These are phyloP conservation scores for Neotropicomus parvogracilis DNA, from an alignment of 1,284 basidiomycete species.

Conservation along the genomic window DNA sequence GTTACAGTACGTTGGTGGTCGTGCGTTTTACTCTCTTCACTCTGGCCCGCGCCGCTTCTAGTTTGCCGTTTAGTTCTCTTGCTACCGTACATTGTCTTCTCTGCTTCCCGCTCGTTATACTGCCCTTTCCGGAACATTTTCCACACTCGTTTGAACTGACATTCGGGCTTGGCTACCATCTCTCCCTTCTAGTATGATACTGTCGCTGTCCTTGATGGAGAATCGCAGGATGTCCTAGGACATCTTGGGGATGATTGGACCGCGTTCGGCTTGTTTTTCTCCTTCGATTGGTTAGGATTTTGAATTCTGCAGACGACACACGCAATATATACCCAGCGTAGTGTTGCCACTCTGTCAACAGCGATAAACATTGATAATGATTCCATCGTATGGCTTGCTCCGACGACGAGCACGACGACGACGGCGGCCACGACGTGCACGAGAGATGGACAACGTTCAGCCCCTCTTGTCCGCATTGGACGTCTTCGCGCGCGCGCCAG, in stretches of 20 bases:
- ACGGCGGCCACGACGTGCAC: conserved; percentile 10
- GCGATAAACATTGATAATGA: conserved; percentile 31
- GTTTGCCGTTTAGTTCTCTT: conserved; percentile 34
- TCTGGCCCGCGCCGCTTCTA: conserved; percentile 39
- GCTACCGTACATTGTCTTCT: conserved; percentile 35
- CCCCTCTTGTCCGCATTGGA: conserved; percentile 69
- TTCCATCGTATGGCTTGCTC: not conserved
- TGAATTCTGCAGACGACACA: conserved; percentile 17
- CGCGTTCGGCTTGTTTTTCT: conserved; percentile 12
- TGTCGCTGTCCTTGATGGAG: conserved; percentile 34
- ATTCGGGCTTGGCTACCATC: conserved; percentile 51
- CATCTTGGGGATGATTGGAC: conserved; percentile 33
- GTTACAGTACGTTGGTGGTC: conserved; percentile 30
- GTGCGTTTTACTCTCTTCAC: conserved; percentile 30
- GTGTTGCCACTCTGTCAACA: conserved; percentile 37
- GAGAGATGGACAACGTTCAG: conserved; percentile 62
- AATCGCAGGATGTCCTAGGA: conserved; percentile 31
- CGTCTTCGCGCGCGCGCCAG: conserved; percentile 74
- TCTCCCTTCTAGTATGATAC: conserved; percentile 51
- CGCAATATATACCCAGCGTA: conserved; percentile 40
- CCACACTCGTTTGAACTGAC: conserved; percentile 63
- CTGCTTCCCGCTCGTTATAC: conserved; percentile 35
- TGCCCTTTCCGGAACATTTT: conserved; percentile 38
- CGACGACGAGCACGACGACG: conserved; percentile 9
- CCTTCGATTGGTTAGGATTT: conserved; percentile 29